phyloP scores from a whole-genome alignment of 1,139 yeast species.

The Arxiozyma heterogenica region DNA sequence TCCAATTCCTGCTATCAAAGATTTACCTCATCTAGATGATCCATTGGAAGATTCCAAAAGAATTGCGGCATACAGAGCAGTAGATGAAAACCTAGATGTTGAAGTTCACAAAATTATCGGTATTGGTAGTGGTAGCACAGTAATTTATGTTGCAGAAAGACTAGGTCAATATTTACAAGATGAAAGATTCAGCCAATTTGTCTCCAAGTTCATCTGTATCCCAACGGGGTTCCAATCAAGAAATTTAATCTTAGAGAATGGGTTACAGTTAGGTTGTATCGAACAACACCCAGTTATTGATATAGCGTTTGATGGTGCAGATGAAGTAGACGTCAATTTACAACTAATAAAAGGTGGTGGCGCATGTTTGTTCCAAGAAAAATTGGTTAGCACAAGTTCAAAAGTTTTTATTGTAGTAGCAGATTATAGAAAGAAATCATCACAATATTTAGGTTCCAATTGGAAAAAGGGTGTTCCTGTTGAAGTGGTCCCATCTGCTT shows the following conservation, averaged over 20 bases:
- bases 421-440: slow-evolving; percentile 76
- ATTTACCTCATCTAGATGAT: slow-evolving; percentile 15
- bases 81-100: slow-evolving; percentile 72
- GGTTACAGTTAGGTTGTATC: slow-evolving; percentile 66
- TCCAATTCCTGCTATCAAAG: slow-evolving; percentile 7
- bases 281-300: slow-evolving; percentile 77
- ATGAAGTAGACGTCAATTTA: slow-evolving; percentile 75
- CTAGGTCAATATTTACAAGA: slow-evolving; percentile 43
- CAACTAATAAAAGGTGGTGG: slow-evolving; percentile 98
- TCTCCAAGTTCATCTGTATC: slow-evolving; percentile 59
- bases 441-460: slow-evolving; percentile 52
- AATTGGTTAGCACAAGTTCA: slow-evolving; percentile 80
- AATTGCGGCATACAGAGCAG: slow-evolving; percentile 85
- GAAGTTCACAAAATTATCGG: slow-evolving; percentile 68
- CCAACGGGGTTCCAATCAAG: slow-evolving; percentile 97
- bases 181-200: slow-evolving; percentile 33
- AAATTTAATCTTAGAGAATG: slow-evolving; percentile 74
- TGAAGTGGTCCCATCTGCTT: slow-evolving; percentile 87
- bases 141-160: slow-evolving; percentile 90
- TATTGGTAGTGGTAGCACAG: slow-evolving; percentile 95
- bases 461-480: slow-evolving; percentile 95
- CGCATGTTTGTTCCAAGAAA: slow-evolving; percentile 94
- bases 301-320: slow-evolving; percentile 97
- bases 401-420: slow-evolving; percentile 79
- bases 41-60: slow-evolving; percentile 46